Base-by-base conservation (phyloP, 306 rosid genomes). In the Nissolia schottii region DNA sequence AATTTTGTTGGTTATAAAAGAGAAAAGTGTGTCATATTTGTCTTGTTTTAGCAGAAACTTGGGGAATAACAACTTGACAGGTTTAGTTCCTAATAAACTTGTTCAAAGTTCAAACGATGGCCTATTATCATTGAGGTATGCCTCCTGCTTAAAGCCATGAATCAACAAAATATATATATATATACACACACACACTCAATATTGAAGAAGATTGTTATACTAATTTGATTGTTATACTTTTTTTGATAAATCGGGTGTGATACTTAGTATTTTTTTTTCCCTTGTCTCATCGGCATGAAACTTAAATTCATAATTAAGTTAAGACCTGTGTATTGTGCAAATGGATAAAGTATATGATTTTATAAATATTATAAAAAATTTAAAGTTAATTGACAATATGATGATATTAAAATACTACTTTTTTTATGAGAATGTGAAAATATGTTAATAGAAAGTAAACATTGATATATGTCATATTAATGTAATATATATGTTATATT, bases 31-130 rank as follows among this genome's bases (percentile, higher is more conserved):
- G 2, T 10, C 49, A 56, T 38, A 23, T 32, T 43, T 18, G 1
- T 41, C 27, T 46, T 78, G 3, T 15, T 55, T 77, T 55, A 34
- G 12, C 76, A 86, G 82, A 80, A 77, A 83, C 58, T 74, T 86
- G 43, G 73, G 65, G 34, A 60, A 24, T 12, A 83, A 71, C 65
- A 65, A 78, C 9, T 64, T 86, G 25, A 32, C 51, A 5, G 81
- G 86, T 18, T 12, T 18, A 3, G 29, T 83, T 53, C 74, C 86
- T 2, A 10, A 0, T 7, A 59, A 53, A 24, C 82, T 83, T 3
- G 4, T 62, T 65, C 64, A 71, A 46, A 80, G 19, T 57, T 43
- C 73, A 28, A 50, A 48, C 7, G 43, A 27, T n/a, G 64, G 64
- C 40, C 58, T 23, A 53, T 24, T 84, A 6, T 14, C 74, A 19